Conservation (phyloP, 1,284 basidiomycete genomes). For the Malassezia arunalokei region DNA sequence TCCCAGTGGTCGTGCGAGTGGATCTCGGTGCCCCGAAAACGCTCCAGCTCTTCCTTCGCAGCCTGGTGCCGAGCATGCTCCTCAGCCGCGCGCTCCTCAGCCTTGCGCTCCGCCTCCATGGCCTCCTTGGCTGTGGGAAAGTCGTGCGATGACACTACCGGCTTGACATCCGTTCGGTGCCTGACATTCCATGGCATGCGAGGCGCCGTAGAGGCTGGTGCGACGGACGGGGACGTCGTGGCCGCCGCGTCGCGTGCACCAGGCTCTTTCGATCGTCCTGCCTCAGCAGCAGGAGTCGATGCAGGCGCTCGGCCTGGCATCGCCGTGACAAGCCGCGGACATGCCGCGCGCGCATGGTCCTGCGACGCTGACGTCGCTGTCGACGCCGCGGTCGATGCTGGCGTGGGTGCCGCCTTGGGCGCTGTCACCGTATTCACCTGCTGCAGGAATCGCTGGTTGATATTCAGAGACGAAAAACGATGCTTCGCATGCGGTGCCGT, state of each 20-base stretch:
- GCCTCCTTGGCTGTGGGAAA: conserved; percentile 44
- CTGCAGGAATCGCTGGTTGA: conserved; percentile 43
- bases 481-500: conserved; percentile 22
- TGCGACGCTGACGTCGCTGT: conserved; percentile 17
- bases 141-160: conserved; percentile 20
- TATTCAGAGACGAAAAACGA: conserved; percentile 34
- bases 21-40: conserved; percentile 34
- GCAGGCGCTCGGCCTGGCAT: conserved; percentile 18
- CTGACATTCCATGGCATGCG: conserved; percentile 15
- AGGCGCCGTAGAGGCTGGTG: conserved; percentile 18
- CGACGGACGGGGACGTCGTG: background rate
- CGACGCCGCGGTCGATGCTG: background rate
- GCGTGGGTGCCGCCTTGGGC: background rate
- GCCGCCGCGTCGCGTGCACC: background rate
- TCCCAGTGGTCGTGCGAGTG: conserved; percentile 40
- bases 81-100: conserved; percentile 34
- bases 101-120: conserved; percentile 28
- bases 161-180: background rate
- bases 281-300: conserved; percentile 8
- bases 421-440: conserved; percentile 27
- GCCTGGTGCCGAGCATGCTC: conserved; percentile 22
- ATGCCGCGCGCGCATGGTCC: background rate
- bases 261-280: conserved; percentile 23
- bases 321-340: conserved; percentile 24
- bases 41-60: conserved; percentile 31